phyloP scores from a whole-genome alignment of 2,329 filamentous ascomycete species.

The Alternaria brassicae region DNA sequence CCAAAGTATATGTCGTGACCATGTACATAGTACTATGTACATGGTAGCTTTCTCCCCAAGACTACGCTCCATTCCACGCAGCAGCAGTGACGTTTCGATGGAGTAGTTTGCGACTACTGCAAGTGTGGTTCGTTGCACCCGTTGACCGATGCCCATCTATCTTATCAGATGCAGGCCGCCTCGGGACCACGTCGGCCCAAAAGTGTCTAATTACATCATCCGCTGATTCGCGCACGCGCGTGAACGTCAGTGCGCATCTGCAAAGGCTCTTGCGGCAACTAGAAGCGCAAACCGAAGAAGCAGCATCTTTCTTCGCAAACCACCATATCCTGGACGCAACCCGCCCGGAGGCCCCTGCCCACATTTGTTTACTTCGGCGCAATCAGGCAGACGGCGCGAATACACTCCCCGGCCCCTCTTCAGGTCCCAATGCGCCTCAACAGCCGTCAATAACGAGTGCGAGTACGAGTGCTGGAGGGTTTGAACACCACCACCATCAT shows the following conservation, averaged over 20 bases:
- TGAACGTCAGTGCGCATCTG: constrained; percentile 18
- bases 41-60: not conserved
- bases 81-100: not conserved
- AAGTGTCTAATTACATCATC: constrained; percentile 17
- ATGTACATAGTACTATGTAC: too few species aligned
- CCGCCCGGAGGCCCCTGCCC: not conserved
- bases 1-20: not conserved
- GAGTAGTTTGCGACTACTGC: not conserved
- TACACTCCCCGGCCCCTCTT: constrained; percentile 5
- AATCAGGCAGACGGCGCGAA: not conserved
- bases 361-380: constrained; percentile 9
- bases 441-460: constrained; percentile 23
- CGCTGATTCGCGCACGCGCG: constrained; percentile 11
- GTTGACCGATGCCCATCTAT: not conserved
- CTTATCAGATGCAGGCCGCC: constrained; percentile 2
- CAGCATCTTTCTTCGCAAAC: constrained; percentile 5
- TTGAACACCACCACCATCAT: constrained; percentile 21
- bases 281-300: constrained; percentile 7
- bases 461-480: constrained; percentile 27
- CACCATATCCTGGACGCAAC: not conserved
- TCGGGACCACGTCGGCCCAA: constrained; percentile 5
- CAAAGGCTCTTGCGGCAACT: constrained; percentile 16
- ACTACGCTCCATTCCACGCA: not conserved
- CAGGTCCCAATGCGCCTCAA: constrained; percentile 23
- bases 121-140: not conserved